Evolutionary conservation across 106 monocot genomes (phyloP).

Genomic region (Dendrobium officinale): DNA sequence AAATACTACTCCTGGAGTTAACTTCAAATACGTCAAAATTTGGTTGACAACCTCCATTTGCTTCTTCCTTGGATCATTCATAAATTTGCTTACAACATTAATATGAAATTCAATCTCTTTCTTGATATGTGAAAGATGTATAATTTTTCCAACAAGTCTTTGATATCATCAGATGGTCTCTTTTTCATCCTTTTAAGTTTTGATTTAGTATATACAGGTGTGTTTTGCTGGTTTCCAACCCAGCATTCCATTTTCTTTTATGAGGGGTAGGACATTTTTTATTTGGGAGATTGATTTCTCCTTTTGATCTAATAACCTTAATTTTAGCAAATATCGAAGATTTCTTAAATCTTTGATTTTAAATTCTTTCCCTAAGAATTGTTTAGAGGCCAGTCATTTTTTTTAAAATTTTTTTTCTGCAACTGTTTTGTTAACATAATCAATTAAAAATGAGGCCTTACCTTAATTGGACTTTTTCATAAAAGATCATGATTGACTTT

Average conservation of each 20-base stretch:
- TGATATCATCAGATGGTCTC: neutral
- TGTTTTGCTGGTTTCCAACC: neutral
- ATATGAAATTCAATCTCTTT: neutral
- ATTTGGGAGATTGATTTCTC: too few species aligned
- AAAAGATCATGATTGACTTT: too few species aligned
- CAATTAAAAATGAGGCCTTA: too few species aligned
- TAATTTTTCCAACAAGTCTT: neutral
- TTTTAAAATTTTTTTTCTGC: neutral
- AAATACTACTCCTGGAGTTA: neutral
- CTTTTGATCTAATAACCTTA: too few species aligned
- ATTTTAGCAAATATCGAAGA: too few species aligned
- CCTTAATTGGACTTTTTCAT: too few species aligned
- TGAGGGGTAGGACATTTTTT: too few species aligned
- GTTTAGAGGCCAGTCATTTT: neutral
- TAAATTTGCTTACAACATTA: neutral
- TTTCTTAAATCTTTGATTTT: too few species aligned
- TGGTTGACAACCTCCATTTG: neutral
- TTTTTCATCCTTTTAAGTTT: neutral
- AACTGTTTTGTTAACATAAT: too few species aligned
- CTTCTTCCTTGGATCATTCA: neutral
- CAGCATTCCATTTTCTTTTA: neutral
- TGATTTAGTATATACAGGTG: neutral
- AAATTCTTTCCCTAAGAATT: neutral
- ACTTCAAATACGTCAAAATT: neutral
- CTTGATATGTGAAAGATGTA: neutral